A percentile compares a stretch with the other conserved stretches of the same genome.
phyloP scores from a whole-genome alignment of 805 yeast genomes.

The Spathaspora boniae region DNA sequence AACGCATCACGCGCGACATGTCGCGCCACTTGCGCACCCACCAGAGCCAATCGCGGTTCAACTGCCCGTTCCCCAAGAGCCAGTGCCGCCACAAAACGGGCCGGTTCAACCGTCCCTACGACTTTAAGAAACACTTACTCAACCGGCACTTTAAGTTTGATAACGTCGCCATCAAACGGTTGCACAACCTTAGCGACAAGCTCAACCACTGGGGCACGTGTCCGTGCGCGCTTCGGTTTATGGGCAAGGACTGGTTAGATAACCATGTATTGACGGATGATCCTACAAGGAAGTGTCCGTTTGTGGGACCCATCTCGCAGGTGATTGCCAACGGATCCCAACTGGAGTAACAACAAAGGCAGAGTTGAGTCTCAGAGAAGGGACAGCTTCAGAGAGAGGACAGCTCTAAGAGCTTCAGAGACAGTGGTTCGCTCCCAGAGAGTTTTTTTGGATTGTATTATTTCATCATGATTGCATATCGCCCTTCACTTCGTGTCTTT shows the following conservation, averaged over 20 bases:
- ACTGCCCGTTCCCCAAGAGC: constrained; percentile 54
- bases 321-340: too few relatives aligned
- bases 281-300: constrained; percentile 17
- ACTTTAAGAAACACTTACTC: constrained; percentile 60
- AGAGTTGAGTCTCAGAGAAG: too few relatives aligned
- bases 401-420: too few relatives aligned
- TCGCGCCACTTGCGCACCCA: constrained; percentile 63
- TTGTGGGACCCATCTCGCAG: constrained; percentile 7
- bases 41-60: constrained; percentile 52
- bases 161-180: constrained; percentile 38
- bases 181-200: constrained; percentile 52
- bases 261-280: constrained; percentile 29
- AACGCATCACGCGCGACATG: constrained; percentile 55
- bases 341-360: too few relatives aligned
- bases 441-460: too few relatives aligned
- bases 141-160: constrained; percentile 60
- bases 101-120: constrained; percentile 64
- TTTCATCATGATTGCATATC: too few relatives aligned
- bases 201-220: constrained; percentile 51
- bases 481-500: too few relatives aligned
- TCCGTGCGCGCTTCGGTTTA: constrained; percentile 33
- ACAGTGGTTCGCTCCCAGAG: too few relatives aligned
- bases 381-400: too few relatives aligned
- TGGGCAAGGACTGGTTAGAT: constrained; percentile 35
- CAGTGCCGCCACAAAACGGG: constrained; percentile 58